Evolutionary conservation across 257 asterid genomes (phyloP).

Genomic region (Solanum virginianum): DNA sequence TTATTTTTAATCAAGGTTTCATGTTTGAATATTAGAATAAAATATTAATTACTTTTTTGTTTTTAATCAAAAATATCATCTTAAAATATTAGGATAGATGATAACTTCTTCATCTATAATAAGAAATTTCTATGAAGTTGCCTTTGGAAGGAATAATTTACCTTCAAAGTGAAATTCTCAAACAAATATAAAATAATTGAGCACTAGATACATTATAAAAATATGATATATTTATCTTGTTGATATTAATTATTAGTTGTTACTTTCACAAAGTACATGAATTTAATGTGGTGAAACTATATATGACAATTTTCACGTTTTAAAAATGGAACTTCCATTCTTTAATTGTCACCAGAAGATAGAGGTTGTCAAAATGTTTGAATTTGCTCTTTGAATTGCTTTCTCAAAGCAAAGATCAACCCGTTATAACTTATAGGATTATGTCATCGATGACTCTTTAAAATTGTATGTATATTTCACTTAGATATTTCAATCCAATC

Average conservation of each 20-base stretch:
- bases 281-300: neutral
- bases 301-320: neutral
- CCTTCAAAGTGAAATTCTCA: too few relatives aligned
- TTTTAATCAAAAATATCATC: neutral
- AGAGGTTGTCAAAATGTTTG: neutral
- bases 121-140: too few relatives aligned
- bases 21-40: neutral
- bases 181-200: too few relatives aligned
- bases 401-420: neutral
- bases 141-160: too few relatives aligned
- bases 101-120: too few relatives aligned
- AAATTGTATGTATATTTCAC: too few relatives aligned
- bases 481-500: too few relatives aligned
- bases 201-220: too few relatives aligned
- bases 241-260: neutral
- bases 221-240: neutral
- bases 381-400: neutral
- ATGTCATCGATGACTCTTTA: too few relatives aligned
- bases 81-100: too few relatives aligned
- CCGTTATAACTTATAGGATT: neutral
- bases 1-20: neutral
- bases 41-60: neutral
- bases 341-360: neutral
- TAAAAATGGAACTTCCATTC: neutral
- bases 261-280: neutral